Conservation (phyloP, 2,329 filamentous ascomycete species). For the Meredithiella fracta region DNA sequence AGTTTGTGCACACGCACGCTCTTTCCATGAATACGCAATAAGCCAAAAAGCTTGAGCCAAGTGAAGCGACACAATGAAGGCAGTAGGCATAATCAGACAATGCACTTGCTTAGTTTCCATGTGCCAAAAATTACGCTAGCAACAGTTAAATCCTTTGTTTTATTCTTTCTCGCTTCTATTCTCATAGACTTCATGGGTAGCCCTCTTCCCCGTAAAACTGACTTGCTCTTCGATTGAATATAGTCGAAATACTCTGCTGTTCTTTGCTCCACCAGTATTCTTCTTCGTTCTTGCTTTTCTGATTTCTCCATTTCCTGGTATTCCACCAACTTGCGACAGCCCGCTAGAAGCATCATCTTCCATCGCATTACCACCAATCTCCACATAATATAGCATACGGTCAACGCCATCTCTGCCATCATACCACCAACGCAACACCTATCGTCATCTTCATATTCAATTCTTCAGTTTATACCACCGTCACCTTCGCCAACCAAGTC, state of each 20-base stretch:
- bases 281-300: background rate
- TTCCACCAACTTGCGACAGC: background rate
- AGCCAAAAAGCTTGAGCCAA: constrained; percentile 1
- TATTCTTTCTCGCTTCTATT: background rate
- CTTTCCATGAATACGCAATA: constrained; percentile 1
- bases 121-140: background rate
- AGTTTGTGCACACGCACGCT: background rate
- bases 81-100: constrained; percentile 4
- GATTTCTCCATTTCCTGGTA: background rate
- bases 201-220: background rate
- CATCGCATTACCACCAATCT: background rate
- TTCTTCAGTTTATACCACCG: background rate
- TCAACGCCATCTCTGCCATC: too few species aligned
- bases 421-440: background rate
- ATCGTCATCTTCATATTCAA: background rate
- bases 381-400: background rate
- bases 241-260: constrained; percentile 7
- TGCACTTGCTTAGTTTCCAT: background rate
- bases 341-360: background rate
- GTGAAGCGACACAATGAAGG: background rate
- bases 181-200: background rate
- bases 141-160: background rate
- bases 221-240: constrained; percentile 1
- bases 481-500: constrained; percentile 5
- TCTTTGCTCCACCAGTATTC: background rate